A percentile compares a stretch with the other conserved stretches of the same genome.
phyloP scores from a whole-genome alignment of 2,329 filamentous ascomycete species.

The Sporothrix inflata region DNA sequence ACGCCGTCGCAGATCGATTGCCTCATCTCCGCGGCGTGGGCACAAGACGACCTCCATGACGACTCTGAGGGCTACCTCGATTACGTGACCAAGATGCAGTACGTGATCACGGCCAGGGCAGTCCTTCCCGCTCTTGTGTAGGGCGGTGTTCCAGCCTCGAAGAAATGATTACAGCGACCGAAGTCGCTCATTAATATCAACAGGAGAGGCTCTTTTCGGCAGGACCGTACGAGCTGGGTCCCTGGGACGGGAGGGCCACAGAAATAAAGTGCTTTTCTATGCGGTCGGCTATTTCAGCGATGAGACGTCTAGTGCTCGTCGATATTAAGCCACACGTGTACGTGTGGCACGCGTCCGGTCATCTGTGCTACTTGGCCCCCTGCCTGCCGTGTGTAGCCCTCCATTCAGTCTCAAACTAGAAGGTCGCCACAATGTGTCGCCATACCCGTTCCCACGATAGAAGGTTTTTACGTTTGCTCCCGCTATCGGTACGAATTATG shows the following conservation, averaged over 20 bases:
- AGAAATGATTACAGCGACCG: neutral
- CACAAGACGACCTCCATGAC: constrained; percentile 31
- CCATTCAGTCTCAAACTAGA: constrained; percentile 13
- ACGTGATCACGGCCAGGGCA: constrained; percentile 26
- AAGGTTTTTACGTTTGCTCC: neutral
- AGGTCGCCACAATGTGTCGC: neutral
- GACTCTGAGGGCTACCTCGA: constrained; percentile 27
- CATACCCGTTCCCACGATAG: neutral
- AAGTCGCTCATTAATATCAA: neutral
- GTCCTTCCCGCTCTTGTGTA: constrained; percentile 28
- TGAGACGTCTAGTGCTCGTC: neutral
- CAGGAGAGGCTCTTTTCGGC: neutral
- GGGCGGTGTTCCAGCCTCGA: neutral
- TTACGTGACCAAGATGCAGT: constrained; percentile 31
- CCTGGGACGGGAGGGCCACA: neutral
- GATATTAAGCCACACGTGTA: constrained; percentile 16
- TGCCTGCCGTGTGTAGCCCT: neutral
- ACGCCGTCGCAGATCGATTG: neutral
- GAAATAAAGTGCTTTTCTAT: neutral
- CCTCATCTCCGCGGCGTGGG: constrained; percentile 26
- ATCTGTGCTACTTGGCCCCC: neutral
- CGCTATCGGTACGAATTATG: neutral
- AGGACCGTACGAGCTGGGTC: neutral
- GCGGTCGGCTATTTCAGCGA: neutral
- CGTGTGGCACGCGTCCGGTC: constrained; percentile 6